phyloP scores from a whole-genome alignment of 495 filamentous ascomycete genomes.

The Mytilinidion resinicola region DNA sequence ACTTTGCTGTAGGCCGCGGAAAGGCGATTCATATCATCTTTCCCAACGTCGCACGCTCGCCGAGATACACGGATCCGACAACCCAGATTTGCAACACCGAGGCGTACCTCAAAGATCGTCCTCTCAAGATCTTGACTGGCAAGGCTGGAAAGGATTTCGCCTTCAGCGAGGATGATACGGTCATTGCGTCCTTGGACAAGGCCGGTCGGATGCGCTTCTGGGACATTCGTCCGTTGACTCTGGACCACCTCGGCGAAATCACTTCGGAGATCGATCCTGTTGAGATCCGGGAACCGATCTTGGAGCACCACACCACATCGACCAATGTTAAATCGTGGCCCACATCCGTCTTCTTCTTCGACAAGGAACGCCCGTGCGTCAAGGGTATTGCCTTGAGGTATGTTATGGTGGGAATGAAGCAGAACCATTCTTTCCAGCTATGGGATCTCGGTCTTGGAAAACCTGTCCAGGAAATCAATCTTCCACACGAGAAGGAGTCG shows the following conservation, averaged over 20 bases:
- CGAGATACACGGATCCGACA: conserved; percentile 60
- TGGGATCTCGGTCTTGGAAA: conserved; percentile 96
- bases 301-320: conserved; percentile 70
- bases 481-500: conserved; percentile 93
- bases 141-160: conserved; percentile 98
- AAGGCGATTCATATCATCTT: conserved; percentile 92
- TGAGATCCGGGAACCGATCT: conserved; percentile 70
- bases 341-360: conserved; percentile 89
- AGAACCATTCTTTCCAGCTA: conserved; percentile 96
- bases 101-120: conserved; percentile 76
- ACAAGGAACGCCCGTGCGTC: conserved; percentile 85
- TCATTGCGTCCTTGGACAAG: conserved; percentile 94
- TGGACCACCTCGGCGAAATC: conserved; percentile 43
- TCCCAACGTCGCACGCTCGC: conserved; percentile 65
- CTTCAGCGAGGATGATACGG: conserved; percentile 92
- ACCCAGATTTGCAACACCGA: conserved; percentile 69
- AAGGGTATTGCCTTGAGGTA: conserved; percentile 84
- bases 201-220: conserved; percentile 92
- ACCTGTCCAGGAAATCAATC: conserved; percentile 91
- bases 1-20: conserved; percentile 90
- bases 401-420: conserved; percentile 94
- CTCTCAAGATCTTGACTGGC: conserved; percentile 86
- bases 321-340: conserved; percentile 86
- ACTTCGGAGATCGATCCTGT: conserved; percentile 32
- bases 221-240: conserved; percentile 77